Base-by-base conservation (phyloP, 2,329 filamentous ascomycete species). In the Coniochaeta hoffmannii region DNA sequence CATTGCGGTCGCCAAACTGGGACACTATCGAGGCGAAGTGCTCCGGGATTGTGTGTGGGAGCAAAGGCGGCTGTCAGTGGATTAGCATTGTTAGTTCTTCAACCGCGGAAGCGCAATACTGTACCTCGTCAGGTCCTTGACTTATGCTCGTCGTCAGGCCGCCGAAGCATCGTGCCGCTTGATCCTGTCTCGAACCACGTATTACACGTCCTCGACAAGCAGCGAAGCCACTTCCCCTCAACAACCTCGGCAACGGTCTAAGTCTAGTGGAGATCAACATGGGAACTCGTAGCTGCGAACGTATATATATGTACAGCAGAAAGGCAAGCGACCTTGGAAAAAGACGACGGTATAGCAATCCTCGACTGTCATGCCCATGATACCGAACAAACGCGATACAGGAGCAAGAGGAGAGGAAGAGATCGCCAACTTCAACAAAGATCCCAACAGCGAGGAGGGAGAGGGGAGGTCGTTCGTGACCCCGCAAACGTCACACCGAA, bases 1-100 rank as follows among this genome's bases (percentile, higher is more conserved):
- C 83, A 0, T 76, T 77, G 7, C 77, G 77, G 68, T 90, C 86
- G 26, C 88, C 88, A 69, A 85, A 75, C 34, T 73, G 65, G 9
- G 78, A 77, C 35, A 90, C 87, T 35, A 89, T 76, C 1, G 76
- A 75, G 8, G 82, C 76, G 64, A 93, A 91, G 66, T 93, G 86
- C 59, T 88, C 73, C 0, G 87, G 86, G 54, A 92, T 83, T 1
- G 88, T 92, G 55, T 85, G 75, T 6, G 77, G 73, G 50, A 89
- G 79, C 8, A 92, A 73, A 0, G 85, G 76, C 3, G 87, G 87
- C 85, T 90, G 50, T 11, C 30, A 24, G 11, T 44, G n/a, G 1
- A 41, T 31, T 51, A 2, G 14, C 8, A 4, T 19, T 4, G 12
- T 35, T 35, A 4, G 17, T 41, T 22, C 8, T 51, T 51, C 15